Evolutionary conservation across 805 yeast genomes (phyloP).

Genomic region (Limtongozyma cylindracea): DNA sequence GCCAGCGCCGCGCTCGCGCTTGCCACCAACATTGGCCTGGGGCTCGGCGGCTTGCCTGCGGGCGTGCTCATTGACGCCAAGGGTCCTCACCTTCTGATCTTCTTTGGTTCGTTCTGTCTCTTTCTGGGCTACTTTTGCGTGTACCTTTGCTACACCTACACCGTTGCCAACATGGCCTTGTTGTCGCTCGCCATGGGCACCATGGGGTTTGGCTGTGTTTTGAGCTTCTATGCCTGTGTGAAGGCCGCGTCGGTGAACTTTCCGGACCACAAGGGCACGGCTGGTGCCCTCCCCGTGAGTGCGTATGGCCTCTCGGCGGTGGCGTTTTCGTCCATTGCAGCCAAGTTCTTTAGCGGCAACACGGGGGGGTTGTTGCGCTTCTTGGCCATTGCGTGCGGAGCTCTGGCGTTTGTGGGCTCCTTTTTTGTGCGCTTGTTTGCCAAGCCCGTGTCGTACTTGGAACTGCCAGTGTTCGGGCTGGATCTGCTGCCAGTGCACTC

Average conservation of each 20-base stretch:
- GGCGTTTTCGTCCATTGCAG: conserved; percentile 30
- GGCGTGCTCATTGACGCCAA: conserved; percentile 38
- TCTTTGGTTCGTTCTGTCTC: conserved; percentile 27
- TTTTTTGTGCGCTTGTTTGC: conserved; percentile 9
- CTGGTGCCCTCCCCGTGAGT: conserved; percentile 44
- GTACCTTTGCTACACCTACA: conserved; percentile 16
- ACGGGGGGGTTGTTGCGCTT: conserved; percentile 30
- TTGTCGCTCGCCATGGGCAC: conserved; percentile 22
- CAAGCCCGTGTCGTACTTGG: no score
- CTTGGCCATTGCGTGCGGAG: conserved; percentile 25
- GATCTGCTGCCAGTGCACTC: no score
- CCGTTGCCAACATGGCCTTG: conserved; percentile 11
- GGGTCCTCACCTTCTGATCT: conserved; percentile 27
- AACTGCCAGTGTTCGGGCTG: no score
- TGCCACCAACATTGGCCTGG: conserved; percentile 35
- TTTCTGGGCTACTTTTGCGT: conserved; percentile 27
- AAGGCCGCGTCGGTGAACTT: conserved; percentile 37
- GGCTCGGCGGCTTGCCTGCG: conserved; percentile 46
- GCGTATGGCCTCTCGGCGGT: conserved; percentile 52
- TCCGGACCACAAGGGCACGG: conserved; percentile 45
- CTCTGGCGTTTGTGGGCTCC: conserved; percentile 15
- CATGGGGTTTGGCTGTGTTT: conserved; percentile 45
- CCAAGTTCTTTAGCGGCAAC: conserved; percentile 21
- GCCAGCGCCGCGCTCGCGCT: conserved; percentile 42
- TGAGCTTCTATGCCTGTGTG: conserved; percentile 29